These are phyloP conservation scores for Alternaria metachromatica DNA, from an alignment of 2,329 filamentous ascomycete genomes.

Conservation along the genomic window DNA sequence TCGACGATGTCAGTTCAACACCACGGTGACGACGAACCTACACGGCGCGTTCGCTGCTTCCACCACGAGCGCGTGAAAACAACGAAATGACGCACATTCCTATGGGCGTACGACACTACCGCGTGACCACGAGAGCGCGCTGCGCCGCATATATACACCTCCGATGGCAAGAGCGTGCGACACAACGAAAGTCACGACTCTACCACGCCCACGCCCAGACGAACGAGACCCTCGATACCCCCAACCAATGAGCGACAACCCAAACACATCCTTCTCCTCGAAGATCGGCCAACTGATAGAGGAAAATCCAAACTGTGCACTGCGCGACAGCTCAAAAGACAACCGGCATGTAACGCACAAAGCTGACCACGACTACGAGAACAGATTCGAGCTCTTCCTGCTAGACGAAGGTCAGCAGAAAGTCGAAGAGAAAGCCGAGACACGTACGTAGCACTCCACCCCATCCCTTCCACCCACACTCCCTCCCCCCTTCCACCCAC, in stretches of 20 bases:
- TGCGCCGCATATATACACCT: background rate
- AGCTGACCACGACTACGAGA: slow-evolving; percentile 24
- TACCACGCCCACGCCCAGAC: background rate
- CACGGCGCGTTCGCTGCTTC: slow-evolving; percentile 8
- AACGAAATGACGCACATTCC: background rate
- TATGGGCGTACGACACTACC: background rate
- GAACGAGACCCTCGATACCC: background rate
- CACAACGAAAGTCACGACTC: background rate
- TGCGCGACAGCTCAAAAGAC: slow-evolving; percentile 14
- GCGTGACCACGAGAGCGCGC: background rate
- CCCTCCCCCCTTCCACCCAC: background rate
- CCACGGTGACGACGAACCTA: background rate
- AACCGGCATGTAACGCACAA: slow-evolving; percentile 11
- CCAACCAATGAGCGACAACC: slow-evolving; percentile 1
- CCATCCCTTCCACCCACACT: background rate
- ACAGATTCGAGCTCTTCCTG: slow-evolving; percentile 91
- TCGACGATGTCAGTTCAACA: background rate
- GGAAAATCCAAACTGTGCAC: slow-evolving; percentile 13
- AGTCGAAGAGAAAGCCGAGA: slow-evolving; percentile 85
- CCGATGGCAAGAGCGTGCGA: background rate
- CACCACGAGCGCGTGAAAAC: slow-evolving; percentile 4
- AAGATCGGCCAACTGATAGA: slow-evolving; percentile 18
- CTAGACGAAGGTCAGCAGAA: slow-evolving; percentile 91
- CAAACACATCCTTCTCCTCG: slow-evolving; percentile 3
- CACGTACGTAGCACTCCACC: slow-evolving; percentile 70